A percentile compares a stretch with the other conserved stretches of the same genome.
Conservation (phyloP, 305 asterid species). For the Plantago rigida region DNA sequence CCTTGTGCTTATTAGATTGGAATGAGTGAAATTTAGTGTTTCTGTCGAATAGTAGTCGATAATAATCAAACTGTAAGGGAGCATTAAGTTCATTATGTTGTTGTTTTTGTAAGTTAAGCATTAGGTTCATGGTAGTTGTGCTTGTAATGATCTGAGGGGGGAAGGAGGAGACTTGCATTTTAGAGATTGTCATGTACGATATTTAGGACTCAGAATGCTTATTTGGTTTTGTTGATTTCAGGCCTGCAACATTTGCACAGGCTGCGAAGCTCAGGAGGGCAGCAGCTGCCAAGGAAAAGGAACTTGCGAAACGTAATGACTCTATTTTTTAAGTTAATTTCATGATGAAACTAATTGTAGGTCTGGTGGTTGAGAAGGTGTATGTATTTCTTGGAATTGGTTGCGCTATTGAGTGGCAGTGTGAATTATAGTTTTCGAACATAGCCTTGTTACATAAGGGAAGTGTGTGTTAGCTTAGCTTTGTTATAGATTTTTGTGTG, state of each 20-base stretch:
- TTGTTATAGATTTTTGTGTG: too few relatives aligned
- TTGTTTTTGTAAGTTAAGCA: too few relatives aligned
- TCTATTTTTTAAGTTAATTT: conserved; percentile 7
- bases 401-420: conserved; percentile 5
- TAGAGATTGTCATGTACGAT: too few relatives aligned
- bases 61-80: background rate
- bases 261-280: conserved; percentile 80
- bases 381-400: background rate
- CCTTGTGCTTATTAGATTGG: background rate
- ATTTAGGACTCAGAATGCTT: too few relatives aligned
- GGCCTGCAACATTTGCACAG: conserved; percentile 98
- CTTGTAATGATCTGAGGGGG: too few relatives aligned
- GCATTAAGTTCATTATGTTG: background rate
- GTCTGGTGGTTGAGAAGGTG: background rate
- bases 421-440: background rate
- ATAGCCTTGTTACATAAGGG: background rate
- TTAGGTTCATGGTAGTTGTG: background rate
- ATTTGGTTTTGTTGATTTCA: conserved; percentile 30
- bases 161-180: too few relatives aligned
- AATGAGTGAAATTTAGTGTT: background rate
- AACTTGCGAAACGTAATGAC: conserved; percentile 64
- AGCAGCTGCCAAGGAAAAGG: conserved; percentile 86
- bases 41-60: background rate
- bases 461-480: too few relatives aligned
- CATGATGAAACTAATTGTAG: conserved; percentile 4